phyloP scores from a whole-genome alignment of 1,139 yeast species.

The Debaryomyces coudertii region DNA sequence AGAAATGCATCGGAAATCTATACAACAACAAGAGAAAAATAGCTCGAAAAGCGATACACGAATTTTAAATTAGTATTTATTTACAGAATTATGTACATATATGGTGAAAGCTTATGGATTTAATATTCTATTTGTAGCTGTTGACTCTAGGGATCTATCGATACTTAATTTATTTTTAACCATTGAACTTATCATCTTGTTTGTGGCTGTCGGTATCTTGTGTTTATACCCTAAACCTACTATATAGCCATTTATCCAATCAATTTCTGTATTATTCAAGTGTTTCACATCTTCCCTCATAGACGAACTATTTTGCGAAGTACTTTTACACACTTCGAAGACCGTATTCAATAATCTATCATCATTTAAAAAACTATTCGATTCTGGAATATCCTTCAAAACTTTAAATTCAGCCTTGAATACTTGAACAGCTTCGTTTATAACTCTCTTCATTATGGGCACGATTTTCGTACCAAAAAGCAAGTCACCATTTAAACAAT shows the following conservation, averaged over 20 bases:
- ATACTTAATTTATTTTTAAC: slow-evolving; percentile 48
- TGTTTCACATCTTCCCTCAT: slow-evolving; percentile 82
- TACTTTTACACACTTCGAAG: slow-evolving; percentile 44
- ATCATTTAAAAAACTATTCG: slow-evolving; percentile 40
- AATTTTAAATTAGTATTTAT: slow-evolving; percentile 4
- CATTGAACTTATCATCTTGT: slow-evolving; percentile 50
- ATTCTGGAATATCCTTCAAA: slow-evolving; percentile 36
- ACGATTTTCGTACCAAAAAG: slow-evolving; percentile 37
- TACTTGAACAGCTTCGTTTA: slow-evolving; percentile 51
- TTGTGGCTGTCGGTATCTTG: slow-evolving; percentile 46
- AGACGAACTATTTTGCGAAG: slow-evolving; percentile 71
- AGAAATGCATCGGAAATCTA: slow-evolving; percentile 25
- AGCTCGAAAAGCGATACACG: slow-evolving; percentile 19
- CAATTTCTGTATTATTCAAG: slow-evolving; percentile 70
- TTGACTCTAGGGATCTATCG: slow-evolving; percentile 33
- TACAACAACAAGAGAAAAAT: slow-evolving; percentile 28
- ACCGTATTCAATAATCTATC: slow-evolving; percentile 52
- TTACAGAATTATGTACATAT: slow-evolving; percentile 4
- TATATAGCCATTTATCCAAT: slow-evolving; percentile 77
- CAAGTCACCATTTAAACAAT: slow-evolving; percentile 74
- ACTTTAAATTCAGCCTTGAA: slow-evolving; percentile 40
- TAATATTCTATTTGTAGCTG: slow-evolving; percentile 16
- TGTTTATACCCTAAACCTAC: slow-evolving; percentile 52
- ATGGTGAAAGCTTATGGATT: slow-evolving; percentile 3
- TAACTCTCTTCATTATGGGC: slow-evolving; percentile 39